These are phyloP conservation scores for Xylaria sp. DNA, from an alignment of 2,329 filamentous ascomycete species.

Conservation along the genomic window DNA sequence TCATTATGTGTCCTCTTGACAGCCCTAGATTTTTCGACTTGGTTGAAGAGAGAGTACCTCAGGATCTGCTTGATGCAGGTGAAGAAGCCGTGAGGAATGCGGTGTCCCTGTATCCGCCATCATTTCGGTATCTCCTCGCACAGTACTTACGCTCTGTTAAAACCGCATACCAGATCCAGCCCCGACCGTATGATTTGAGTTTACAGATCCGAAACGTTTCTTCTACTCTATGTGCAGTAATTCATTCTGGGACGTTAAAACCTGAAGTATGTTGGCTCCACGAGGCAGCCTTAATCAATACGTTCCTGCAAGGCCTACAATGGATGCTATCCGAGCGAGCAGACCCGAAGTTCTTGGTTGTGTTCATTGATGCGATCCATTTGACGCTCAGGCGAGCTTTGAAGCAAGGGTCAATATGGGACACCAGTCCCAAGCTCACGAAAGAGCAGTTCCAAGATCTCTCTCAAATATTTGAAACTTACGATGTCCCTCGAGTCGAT, in stretches of 20 bases:
- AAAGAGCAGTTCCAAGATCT: constrained; percentile 39
- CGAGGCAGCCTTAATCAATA: constrained; percentile 54
- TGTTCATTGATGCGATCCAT: constrained; percentile 47
- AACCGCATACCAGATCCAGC: constrained; percentile 39
- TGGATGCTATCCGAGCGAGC: constrained; percentile 40
- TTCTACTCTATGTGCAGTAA: constrained; percentile 59
- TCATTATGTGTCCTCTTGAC: constrained; percentile 44
- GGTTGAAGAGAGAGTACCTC: constrained; percentile 26
- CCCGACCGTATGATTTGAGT: constrained; percentile 33
- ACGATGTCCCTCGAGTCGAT: constrained; percentile 34
- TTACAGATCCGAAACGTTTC: constrained; percentile 52
- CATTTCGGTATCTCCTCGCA: constrained; percentile 47
- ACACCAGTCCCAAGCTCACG: constrained; percentile 31
- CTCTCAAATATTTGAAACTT: constrained; percentile 25
- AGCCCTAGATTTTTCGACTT: constrained; percentile 35
- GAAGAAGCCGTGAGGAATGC: constrained; percentile 43
- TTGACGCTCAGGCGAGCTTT: constrained; percentile 39
- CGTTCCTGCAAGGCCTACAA: constrained; percentile 46
- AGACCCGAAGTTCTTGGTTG: constrained; percentile 41
- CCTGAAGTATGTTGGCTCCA: constrained; percentile 50
- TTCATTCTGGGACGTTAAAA: constrained; percentile 56
- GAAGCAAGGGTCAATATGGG: constrained; percentile 23
- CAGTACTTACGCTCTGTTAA: constrained; percentile 45
- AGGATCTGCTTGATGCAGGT: constrained; percentile 44
- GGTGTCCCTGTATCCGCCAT: constrained; percentile 44